A percentile compares a stretch with the other conserved stretches of the same genome.
Conservation (phyloP, 495 filamentous ascomycete genomes). For the Daldinia childiae region DNA sequence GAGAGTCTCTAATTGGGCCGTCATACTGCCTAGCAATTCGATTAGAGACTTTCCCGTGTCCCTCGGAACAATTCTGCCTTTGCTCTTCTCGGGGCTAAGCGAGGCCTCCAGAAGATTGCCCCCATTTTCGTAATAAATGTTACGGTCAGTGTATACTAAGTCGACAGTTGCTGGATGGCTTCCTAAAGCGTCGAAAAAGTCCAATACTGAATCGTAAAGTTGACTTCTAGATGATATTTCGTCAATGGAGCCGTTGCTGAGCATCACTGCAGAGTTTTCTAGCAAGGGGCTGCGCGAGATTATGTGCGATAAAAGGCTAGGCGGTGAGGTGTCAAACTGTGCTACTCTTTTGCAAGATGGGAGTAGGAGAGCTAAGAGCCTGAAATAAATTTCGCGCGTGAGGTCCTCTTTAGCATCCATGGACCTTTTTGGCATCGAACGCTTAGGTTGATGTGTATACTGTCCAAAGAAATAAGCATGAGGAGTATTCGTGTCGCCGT, state of each 20-base stretch:
- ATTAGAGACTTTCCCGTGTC: conserved; percentile 31
- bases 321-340: conserved; percentile 30
- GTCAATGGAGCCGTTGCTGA: conserved; percentile 45
- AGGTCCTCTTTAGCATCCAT: background rate
- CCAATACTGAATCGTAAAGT: conserved; percentile 42
- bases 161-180: conserved; percentile 29
- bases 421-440: background rate
- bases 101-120: conserved; percentile 23
- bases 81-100: background rate
- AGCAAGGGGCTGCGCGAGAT: conserved; percentile 49
- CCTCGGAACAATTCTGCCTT: conserved; percentile 15
- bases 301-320: conserved; percentile 37
- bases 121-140: conserved; percentile 31
- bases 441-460: background rate
- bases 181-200: conserved; percentile 41
- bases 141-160: conserved; percentile 32
- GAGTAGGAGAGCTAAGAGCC: conserved; percentile 22
- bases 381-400: conserved; percentile 11
- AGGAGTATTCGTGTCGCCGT: conserved; percentile 14
- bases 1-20: conserved; percentile 25
- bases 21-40: conserved; percentile 17
- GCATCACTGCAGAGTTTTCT: conserved; percentile 39
- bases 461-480: background rate
- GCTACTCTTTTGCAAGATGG: conserved; percentile 1
- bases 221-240: conserved; percentile 35